These are phyloP conservation scores for Colletotrichum trifolii DNA, from an alignment of 2,329 filamentous ascomycete genomes.

Conservation along the genomic window DNA sequence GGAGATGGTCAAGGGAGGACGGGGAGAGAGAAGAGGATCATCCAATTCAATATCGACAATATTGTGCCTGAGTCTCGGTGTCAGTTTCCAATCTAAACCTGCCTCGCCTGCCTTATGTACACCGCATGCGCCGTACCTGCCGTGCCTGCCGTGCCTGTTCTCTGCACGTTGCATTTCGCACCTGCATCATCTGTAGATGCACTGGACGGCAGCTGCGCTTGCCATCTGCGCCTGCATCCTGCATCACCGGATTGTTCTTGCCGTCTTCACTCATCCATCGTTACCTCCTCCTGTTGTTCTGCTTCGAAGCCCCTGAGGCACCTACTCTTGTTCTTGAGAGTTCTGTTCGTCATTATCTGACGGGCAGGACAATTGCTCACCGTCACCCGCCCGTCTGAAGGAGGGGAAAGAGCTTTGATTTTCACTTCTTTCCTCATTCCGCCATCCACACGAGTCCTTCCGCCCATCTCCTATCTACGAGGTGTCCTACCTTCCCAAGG, in stretches of 20 bases:
- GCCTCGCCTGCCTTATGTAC: background rate
- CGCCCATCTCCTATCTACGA: constrained; percentile 1
- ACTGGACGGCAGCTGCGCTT: constrained; percentile 12
- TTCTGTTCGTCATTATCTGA: too few relatives aligned
- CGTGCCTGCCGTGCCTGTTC: background rate
- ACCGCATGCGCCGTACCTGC: background rate
- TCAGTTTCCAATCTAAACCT: background rate
- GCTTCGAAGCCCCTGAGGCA: background rate
- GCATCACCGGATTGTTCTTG: background rate
- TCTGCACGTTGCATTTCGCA: background rate
- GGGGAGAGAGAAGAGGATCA: constrained; percentile 16
- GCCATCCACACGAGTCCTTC: constrained; percentile 1
- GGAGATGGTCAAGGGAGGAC: background rate
- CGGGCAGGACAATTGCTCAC: too few relatives aligned
- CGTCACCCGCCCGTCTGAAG: too few relatives aligned
- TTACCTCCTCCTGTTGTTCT: background rate
- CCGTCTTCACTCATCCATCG: constrained; percentile 19
- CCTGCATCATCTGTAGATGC: constrained; percentile 7
- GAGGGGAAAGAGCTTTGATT: too few relatives aligned
- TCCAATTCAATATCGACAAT: constrained; percentile 18
- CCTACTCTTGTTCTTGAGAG: too few relatives aligned
- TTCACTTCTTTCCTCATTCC: background rate
- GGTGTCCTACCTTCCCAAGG: background rate
- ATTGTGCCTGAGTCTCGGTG: background rate
- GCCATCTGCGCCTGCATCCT: constrained; percentile 19